Percentiles rank a stretch among this genome's conserved stretches.
These are phyloP conservation scores for Collybia mongolica DNA, from an alignment of 768 basidiomycete species.

Conservation along the genomic window DNA sequence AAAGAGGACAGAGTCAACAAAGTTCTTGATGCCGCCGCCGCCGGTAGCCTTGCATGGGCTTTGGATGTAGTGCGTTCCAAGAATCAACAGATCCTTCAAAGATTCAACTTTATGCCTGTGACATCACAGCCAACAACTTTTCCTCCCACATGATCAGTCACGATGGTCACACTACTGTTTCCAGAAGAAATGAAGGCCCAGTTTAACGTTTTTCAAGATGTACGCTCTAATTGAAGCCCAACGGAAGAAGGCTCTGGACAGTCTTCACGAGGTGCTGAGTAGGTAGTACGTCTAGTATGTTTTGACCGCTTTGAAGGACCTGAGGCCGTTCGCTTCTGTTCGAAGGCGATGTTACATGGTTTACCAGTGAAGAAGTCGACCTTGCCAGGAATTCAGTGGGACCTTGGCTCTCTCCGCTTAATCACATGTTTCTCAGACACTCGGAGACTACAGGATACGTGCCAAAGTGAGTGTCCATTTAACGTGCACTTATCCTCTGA, in stretches of 20 bases:
- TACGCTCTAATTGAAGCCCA: not conserved
- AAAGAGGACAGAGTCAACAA: not conserved
- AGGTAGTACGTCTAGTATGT: too few relatives aligned
- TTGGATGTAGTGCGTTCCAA: constrained; percentile 1
- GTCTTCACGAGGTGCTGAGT: too few relatives aligned
- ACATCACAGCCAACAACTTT: constrained; percentile 1
- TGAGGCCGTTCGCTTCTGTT: too few relatives aligned
- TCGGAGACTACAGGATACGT: too few relatives aligned
- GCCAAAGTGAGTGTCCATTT: too few relatives aligned
- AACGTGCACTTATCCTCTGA: too few relatives aligned
- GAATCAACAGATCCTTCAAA: not conserved
- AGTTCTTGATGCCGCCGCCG: constrained; percentile 1
- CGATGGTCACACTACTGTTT: not conserved
- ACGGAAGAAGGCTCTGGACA: not conserved
- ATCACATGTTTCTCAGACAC: too few relatives aligned
- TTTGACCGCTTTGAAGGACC: too few relatives aligned
- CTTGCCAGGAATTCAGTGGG: too few relatives aligned
- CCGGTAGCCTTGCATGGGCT: constrained; percentile 1
- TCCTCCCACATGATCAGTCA: not conserved
- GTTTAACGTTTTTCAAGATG: not conserved
- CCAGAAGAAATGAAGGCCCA: not conserved
- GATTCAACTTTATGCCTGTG: not conserved
- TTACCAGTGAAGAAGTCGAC: too few relatives aligned
- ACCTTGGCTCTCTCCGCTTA: too few relatives aligned
- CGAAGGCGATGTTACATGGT: too few relatives aligned